Base-by-base conservation (phyloP, 2,329 filamentous ascomycete species). In the Colletotrichum phormii region DNA sequence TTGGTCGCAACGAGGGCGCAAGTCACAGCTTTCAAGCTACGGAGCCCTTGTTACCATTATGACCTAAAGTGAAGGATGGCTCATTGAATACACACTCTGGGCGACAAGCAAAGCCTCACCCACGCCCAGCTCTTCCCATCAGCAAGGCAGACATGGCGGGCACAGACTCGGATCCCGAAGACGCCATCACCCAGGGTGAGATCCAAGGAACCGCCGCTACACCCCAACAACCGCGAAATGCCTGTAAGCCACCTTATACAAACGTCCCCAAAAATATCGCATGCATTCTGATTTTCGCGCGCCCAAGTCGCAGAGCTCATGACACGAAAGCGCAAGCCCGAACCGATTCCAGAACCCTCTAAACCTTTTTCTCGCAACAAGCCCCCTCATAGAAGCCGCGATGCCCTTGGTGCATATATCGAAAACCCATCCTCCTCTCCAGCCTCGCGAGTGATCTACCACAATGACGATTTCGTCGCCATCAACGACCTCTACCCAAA, bases 401-500 rank as follows among this genome's bases (percentile, higher is more conserved):
- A 92, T 77, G 92, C 87, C 0, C 86, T 97, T 0, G 91, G 90
- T 46, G 84, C 86, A 31, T 97, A 97, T 80, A 90, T 94, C 61
- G 79, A 84, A 18, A 81, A 89, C 51, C 94, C 94, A 0, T 85
- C 88, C 59, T 86, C 87, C 3, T 92, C 90, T 75, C 88, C 91
- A 1, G 78, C 89, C 1, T 88, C 86, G 5, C 84, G 88, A 9
- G 89, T 95, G 24, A 87, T 96, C 76, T 91, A 91, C 77, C 86
- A 92, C 82, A 90, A 90, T 77, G 86, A 90, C 12, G 85, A 90
- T 73, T 95, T 93, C 76, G 93, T 95, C 67, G 89, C 91, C 24
- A 94, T 98, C 80, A 88, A 92, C 77, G 97, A 99, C 84, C 86
- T 91, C 74, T 99, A 91, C 80, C 95, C 97, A 9, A 99, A 98